phyloP scores from a whole-genome alignment of 495 filamentous ascomycete genomes.

The Penicillium argentinense region DNA sequence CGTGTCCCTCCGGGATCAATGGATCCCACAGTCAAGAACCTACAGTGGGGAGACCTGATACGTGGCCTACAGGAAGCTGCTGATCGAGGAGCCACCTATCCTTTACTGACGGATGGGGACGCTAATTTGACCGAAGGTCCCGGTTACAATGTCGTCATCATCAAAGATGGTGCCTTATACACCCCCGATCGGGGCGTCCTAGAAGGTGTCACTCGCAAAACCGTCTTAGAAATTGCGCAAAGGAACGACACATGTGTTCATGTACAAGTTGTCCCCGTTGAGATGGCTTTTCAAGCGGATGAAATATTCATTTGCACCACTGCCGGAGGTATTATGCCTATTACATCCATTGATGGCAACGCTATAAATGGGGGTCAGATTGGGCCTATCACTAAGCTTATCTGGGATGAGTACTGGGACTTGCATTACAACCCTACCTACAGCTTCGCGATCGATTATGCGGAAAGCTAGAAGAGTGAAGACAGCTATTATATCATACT shows the following conservation, averaged over 20 bases:
- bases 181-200: slow-evolving; percentile 33
- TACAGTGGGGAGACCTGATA: slow-evolving; percentile 42
- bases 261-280: slow-evolving; percentile 29
- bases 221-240: slow-evolving; percentile 30
- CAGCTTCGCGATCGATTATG: slow-evolving; percentile 15
- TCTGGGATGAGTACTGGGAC: slow-evolving; percentile 43
- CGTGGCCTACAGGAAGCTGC: slow-evolving; percentile 33
- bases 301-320: slow-evolving; percentile 44
- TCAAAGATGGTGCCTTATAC: slow-evolving; percentile 34
- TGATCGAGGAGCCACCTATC: slow-evolving; percentile 30
- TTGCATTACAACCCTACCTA: slow-evolving; percentile 35
- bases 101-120: slow-evolving; percentile 40
- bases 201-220: slow-evolving; percentile 33
- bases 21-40: slow-evolving; percentile 43
- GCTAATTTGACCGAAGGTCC: slow-evolving; percentile 32
- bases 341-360: slow-evolving; percentile 35
- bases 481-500: no score
- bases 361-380: slow-evolving; percentile 33
- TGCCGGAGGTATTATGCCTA: slow-evolving; percentile 43
- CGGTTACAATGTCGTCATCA: slow-evolving; percentile 32
- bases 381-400: slow-evolving; percentile 37
- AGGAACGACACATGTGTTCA: slow-evolving; percentile 17
- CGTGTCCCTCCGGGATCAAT: slow-evolving; percentile 34
- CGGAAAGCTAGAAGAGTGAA: not conserved
- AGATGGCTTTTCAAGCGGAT: slow-evolving; percentile 31